phyloP scores from a whole-genome alignment of 768 basidiomycete genomes.

The Trametes meyenii region DNA sequence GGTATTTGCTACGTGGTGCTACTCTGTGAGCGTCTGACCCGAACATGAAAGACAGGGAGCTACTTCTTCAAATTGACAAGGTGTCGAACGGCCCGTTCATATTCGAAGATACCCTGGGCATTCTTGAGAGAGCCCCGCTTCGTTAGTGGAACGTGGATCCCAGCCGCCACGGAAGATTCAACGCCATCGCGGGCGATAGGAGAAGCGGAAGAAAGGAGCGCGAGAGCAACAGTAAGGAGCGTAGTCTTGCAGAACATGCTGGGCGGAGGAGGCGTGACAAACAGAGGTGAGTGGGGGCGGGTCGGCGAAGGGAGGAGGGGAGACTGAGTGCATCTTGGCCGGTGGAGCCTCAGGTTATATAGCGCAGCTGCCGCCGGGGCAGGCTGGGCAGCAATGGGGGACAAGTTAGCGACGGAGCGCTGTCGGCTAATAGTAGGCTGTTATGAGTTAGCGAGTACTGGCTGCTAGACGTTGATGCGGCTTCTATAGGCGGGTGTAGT shows the following conservation, averaged over 20 bases:
- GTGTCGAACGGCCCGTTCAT: slow-evolving; percentile 11
- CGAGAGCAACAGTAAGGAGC: slow-evolving; percentile 28
- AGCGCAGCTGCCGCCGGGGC: too few species aligned
- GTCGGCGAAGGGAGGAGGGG: background rate
- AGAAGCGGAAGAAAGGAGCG: slow-evolving; percentile 24
- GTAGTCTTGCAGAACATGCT: slow-evolving; percentile 30
- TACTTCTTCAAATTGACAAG: slow-evolving; percentile 17
- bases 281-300: background rate
- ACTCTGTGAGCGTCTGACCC: background rate
- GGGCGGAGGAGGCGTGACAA: background rate
- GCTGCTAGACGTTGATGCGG: background rate
- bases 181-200: slow-evolving; percentile 13
- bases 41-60: background rate
- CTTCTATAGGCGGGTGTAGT: background rate
- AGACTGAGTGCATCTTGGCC: background rate
- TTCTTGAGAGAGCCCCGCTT: slow-evolving; percentile 23
- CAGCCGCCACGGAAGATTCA: background rate
- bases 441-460: too few species aligned
- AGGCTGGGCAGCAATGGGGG: background rate
- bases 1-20: slow-evolving; percentile 19
- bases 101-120: slow-evolving; percentile 19
- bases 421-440: too few species aligned
- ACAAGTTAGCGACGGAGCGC: too few species aligned
- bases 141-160: slow-evolving; percentile 12
- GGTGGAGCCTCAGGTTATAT: background rate